Evolutionary conservation across 1,139 yeast genomes (phyloP).

Genomic region (Arxiozyma slooffiae): DNA sequence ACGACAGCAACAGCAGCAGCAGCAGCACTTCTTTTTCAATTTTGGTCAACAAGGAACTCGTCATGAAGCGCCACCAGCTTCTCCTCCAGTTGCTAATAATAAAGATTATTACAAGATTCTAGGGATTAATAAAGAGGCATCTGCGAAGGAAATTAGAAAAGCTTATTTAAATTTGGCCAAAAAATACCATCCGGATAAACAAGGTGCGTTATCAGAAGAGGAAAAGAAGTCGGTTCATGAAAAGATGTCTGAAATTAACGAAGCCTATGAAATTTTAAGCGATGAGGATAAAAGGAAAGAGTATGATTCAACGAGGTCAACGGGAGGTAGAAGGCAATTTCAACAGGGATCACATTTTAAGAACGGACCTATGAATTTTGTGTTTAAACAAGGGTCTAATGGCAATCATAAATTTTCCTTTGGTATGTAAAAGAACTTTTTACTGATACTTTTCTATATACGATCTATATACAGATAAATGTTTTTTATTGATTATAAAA

Average conservation of each 20-base stretch:
- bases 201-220: conserved; percentile 52
- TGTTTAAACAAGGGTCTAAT: conserved; percentile 5
- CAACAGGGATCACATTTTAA: conserved; percentile 9
- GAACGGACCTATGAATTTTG: conserved; percentile 1
- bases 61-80: conserved; percentile 34
- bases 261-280: conserved; percentile 81
- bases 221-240: conserved; percentile 64
- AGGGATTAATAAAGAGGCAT: no score
- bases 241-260: conserved; percentile 86
- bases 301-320: conserved; percentile 44
- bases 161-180: conserved; percentile 74
- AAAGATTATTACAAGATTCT: no score
- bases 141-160: conserved; percentile 71
- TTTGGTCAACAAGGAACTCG: conserved; percentile 42
- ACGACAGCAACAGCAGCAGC: no score
- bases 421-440: conserved; percentile 3
- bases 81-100: conserved; percentile 32
- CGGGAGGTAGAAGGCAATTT: conserved; percentile 5
- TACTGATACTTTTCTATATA: not conserved
- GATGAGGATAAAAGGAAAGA: conserved; percentile 53
- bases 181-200: conserved; percentile 87
- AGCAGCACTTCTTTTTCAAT: conserved; percentile 30
- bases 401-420: conserved; percentile 6
- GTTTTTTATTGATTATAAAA: no score
- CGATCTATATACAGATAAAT: not conserved